Evolutionary conservation across 192 early-diverging fungal genomes (phyloP), one percentile per base, ranked within the genome.

Genomic region (Coemansia sp.): DNA sequence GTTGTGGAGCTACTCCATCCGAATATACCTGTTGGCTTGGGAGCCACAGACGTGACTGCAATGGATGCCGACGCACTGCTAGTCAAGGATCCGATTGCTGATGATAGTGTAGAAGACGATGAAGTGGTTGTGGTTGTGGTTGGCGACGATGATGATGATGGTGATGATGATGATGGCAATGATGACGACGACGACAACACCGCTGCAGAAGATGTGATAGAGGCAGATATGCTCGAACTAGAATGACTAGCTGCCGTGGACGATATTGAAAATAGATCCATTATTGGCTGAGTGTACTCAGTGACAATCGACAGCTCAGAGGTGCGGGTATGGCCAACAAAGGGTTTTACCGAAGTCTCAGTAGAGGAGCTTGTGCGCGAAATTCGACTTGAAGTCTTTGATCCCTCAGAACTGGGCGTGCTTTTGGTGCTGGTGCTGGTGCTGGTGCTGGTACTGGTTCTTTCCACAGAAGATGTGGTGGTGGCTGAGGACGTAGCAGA

Each of bases 221-320:
- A 13, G 5, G 57, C 8, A 9, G 57, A 59, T 26, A 0, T 59
- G 7, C 57, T 59, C 3, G 32, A 19, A 37, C 57, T 59, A 5
- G 46, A 15, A 19, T 60, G 59, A 32, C 42, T 60, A 12, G 56
- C 41, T 4, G 57, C 48, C 9, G 39, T 16, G 57, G 39, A 59
- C 16, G 57, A 41, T 5, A 15, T 26, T 8, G 39, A 59, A 59
- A 40, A 41, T 26, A 19, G 10, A 7, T 63, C 61, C 16, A 13
- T 22, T 15, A 39, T 42, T 9, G 58, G 4, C 22, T 39, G 32
- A 8, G 26, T 68, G 26, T 65, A 22, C 16, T 76, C 73, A 12
- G 68, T 70, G 16, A 67, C 41, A 42, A 76, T 76, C 5, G 67
- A 41, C 13, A 76, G 37, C 61, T 76, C 73, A 2, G 61, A 26